Evolutionary conservation across 352 stramenopile genomes (phyloP).

Genomic region (Globisporangium acanthophoron): DNA sequence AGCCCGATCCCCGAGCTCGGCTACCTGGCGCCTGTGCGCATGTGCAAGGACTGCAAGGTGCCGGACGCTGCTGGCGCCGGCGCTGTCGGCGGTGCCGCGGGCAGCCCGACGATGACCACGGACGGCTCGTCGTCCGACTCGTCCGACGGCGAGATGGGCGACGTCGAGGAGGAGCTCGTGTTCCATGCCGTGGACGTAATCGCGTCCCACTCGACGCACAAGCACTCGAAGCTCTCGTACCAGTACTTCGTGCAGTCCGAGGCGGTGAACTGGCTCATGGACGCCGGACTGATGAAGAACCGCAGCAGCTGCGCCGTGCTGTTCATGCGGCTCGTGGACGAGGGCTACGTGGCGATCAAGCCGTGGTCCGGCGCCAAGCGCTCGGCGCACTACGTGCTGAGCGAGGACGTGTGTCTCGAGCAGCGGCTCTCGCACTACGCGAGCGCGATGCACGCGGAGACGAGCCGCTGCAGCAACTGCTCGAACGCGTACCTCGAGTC

Average conservation of each 20-base stretch:
- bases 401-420: constrained; percentile 50
- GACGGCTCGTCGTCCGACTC: constrained; percentile 34
- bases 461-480: constrained; percentile 80
- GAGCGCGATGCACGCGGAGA: constrained; percentile 68
- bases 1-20: constrained; percentile 52
- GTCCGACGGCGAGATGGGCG: constrained; percentile 47
- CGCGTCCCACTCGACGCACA: constrained; percentile 54
- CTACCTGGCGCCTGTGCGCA: constrained; percentile 62
- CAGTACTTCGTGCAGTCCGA: constrained; percentile 85
- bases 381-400: constrained; percentile 68
- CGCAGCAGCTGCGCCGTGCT: constrained; percentile 43
- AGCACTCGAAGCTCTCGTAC: constrained; percentile 73
- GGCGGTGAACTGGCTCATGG: constrained; percentile 77
- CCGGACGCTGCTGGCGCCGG: neutral
- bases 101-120: constrained; percentile 19
- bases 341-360: constrained; percentile 69
- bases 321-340: constrained; percentile 62
- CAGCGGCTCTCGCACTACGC: constrained; percentile 58
- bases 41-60: constrained; percentile 64
- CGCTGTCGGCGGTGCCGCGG: neutral
- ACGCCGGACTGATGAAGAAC: constrained; percentile 56
- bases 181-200: constrained; percentile 61
- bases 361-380: constrained; percentile 38
- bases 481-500: constrained; percentile 62
- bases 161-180: constrained; percentile 56